Percentiles rank a stretch among this genome's conserved stretches.
phyloP scores from a whole-genome alignment of 257 asterid species.

The Schizonepeta tenuifolia region DNA sequence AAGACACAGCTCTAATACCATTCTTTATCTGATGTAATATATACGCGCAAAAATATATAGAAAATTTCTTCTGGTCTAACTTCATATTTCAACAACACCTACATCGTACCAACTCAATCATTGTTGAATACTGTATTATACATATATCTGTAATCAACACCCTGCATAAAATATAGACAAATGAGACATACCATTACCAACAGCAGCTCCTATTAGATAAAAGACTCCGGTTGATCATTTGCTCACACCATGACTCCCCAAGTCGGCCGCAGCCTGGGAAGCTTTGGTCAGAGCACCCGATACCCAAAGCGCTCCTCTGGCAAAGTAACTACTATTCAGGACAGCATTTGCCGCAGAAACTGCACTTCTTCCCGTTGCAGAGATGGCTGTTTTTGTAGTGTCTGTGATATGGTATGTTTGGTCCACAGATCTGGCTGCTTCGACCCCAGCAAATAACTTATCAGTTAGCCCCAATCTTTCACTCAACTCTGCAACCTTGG shows the following conservation, averaged over 20 bases:
- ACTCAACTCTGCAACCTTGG: conserved; percentile 85
- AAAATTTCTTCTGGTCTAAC: not conserved
- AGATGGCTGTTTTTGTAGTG: conserved; percentile 73
- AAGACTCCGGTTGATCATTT: conserved; percentile 32
- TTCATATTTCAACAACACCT: not conserved
- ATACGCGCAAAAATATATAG: no score
- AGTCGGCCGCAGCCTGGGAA: conserved; percentile 75
- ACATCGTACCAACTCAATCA: not conserved
- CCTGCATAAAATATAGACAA: not conserved
- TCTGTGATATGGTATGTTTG: conserved; percentile 64
- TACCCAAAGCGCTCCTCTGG: conserved; percentile 87
- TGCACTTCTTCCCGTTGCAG: conserved; percentile 84
- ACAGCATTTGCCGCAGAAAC: conserved; percentile 78
- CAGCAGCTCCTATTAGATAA: not conserved
- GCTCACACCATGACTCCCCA: conserved; percentile 60
- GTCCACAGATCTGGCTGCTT: conserved; percentile 65
- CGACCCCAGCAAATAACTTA: conserved; percentile 82
- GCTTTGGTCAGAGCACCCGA: conserved; percentile 82
- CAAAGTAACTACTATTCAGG: conserved; percentile 73
- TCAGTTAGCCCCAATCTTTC: conserved; percentile 78
- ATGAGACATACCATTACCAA: not conserved
- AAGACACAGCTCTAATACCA: no score
- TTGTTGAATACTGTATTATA: not conserved
- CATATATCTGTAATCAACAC: not conserved
- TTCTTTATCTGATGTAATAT: no score